A percentile compares a stretch with the other conserved stretches of the same genome.
Conservation (phyloP, 192 early-diverging fungal genomes). For the Coemansia sp. region DNA sequence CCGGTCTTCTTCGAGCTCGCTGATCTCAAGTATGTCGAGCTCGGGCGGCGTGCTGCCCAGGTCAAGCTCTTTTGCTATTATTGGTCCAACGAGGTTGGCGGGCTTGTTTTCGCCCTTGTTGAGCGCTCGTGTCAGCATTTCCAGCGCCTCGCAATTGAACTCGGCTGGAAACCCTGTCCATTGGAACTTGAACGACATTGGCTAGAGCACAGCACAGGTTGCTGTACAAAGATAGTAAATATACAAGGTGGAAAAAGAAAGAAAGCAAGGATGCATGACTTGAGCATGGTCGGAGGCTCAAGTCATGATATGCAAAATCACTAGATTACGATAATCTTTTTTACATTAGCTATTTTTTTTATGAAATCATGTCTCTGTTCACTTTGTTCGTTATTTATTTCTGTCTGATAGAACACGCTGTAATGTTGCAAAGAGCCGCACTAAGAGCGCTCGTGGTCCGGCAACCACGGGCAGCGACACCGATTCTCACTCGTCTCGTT, state of each 20-base stretch:
- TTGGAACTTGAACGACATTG: conserved; percentile 94
- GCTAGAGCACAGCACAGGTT: too few relatives aligned
- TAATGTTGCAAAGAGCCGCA: neutral
- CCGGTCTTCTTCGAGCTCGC: conserved; percentile 89
- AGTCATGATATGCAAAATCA: too few relatives aligned
- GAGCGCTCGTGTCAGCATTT: conserved; percentile 84
- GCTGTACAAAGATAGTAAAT: too few relatives aligned
- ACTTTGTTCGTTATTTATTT: too few relatives aligned
- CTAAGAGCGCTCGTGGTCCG: neutral
- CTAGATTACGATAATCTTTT: too few relatives aligned
- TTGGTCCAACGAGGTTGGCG: conserved; percentile 88
- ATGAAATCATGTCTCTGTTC: too few relatives aligned
- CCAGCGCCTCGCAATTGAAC: conserved; percentile 84
- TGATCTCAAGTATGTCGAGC: conserved; percentile 96
- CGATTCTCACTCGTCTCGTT: neutral
- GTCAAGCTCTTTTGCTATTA: conserved; percentile 88
- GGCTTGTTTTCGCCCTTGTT: conserved; percentile 91
- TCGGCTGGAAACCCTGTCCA: conserved; percentile 89
- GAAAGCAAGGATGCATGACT: too few relatives aligned
- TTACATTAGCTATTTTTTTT: too few relatives aligned
- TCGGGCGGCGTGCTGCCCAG: conserved; percentile 96
- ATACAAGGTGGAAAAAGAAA: too few relatives aligned
- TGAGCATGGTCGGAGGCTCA: too few relatives aligned
- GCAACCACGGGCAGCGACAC: neutral
- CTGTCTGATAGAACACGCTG: neutral